These are phyloP conservation scores for Primulina tabacum DNA, from an alignment of 257 asterid species.

Conservation along the genomic window DNA sequence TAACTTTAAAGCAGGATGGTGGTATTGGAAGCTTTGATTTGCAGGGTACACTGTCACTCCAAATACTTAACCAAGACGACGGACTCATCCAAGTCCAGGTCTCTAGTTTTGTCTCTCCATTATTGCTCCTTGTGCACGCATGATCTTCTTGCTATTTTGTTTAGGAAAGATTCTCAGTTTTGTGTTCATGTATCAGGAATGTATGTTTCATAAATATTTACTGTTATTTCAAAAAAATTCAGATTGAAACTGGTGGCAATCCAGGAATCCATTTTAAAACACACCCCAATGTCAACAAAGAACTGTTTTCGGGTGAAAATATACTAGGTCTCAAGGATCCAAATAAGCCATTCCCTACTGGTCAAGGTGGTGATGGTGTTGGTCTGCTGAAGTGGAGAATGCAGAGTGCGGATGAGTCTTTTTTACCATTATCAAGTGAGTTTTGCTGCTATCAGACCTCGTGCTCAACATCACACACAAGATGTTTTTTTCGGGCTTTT, in stretches of 20 bases:
- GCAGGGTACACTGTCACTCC: constrained; percentile 60
- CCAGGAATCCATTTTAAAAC: constrained; percentile 56
- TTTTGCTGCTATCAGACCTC: background rate
- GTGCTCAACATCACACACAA: background rate
- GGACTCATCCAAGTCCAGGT: constrained; percentile 72
- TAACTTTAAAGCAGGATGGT: constrained; percentile 60
- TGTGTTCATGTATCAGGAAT: background rate
- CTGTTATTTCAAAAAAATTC: constrained; percentile 13
- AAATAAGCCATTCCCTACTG: constrained; percentile 52
- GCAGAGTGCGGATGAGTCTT: constrained; percentile 61
- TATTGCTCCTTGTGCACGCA: background rate
- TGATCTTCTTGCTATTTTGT: background rate
- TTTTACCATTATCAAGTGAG: constrained; percentile 68
- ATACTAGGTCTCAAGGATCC: constrained; percentile 64
- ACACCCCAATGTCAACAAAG: constrained; percentile 67
- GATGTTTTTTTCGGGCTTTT: background rate
- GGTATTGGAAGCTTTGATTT: constrained; percentile 59
- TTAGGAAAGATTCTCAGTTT: background rate
- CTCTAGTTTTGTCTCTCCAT: constrained; percentile 13
- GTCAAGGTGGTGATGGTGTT: constrained; percentile 62
- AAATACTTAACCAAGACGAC: constrained; percentile 58
- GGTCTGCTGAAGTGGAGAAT: constrained; percentile 65
- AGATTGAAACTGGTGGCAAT: constrained; percentile 63
- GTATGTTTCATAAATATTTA: background rate
- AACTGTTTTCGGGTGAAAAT: constrained; percentile 50